These are phyloP conservation scores for Hebeloma cylindrosporum DNA, from an alignment of 768 basidiomycete species.

Conservation along the genomic window DNA sequence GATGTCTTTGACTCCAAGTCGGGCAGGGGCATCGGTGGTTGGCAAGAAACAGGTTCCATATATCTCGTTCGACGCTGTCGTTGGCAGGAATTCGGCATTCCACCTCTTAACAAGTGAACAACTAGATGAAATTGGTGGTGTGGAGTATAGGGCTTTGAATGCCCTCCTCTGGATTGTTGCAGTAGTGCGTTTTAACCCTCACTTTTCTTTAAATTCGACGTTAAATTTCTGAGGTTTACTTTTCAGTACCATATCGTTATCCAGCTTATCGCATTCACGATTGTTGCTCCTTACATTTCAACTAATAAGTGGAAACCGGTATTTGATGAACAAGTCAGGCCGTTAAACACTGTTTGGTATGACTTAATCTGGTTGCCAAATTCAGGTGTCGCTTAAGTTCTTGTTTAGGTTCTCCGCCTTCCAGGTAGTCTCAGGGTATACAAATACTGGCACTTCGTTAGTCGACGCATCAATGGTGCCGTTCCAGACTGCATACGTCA, in stretches of 20 bases:
- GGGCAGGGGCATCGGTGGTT: conserved; percentile 32
- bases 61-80: conserved; percentile 80
- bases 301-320: conserved; percentile 54
- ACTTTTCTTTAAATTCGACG: conserved; percentile 1
- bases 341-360: conserved; percentile 67
- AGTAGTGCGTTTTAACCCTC: conserved; percentile 6
- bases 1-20: conserved; percentile 53
- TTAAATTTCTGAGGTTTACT: conserved; percentile 1
- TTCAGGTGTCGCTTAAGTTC: background rate
- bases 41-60: conserved; percentile 69
- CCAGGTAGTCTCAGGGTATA: conserved; percentile 84
- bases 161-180: conserved; percentile 81
- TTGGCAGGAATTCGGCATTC: conserved; percentile 82
- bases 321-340: conserved; percentile 55
- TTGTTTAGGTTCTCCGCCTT: conserved; percentile 75
- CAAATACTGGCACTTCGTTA: conserved; percentile 85
- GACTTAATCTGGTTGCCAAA: conserved; percentile 10
- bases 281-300: conserved; percentile 82
- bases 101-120: conserved; percentile 73
- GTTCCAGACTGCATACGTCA: conserved; percentile 81
- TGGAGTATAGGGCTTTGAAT: conserved; percentile 86
- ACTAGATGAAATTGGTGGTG: conserved; percentile 88
- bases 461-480: conserved; percentile 91
- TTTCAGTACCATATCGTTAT: conserved; percentile 73
- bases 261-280: conserved; percentile 67